phyloP scores from a whole-genome alignment of 805 yeast genomes.

The Pachysolen tannophilus region DNA sequence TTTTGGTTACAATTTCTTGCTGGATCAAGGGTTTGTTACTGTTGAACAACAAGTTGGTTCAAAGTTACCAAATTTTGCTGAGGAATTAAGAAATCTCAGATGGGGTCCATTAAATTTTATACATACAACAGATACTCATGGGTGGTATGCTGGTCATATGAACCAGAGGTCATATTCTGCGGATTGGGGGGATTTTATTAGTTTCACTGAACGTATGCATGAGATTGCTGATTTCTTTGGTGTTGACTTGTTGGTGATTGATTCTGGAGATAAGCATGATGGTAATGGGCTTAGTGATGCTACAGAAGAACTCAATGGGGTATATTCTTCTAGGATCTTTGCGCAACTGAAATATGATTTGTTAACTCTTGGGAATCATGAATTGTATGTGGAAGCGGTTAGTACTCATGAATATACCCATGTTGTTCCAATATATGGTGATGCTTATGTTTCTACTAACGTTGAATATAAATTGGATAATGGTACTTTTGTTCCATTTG shows the following conservation, averaged over 20 bases:
- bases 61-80: slow-evolving; percentile 24
- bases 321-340: slow-evolving; percentile 53
- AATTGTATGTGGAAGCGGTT: slow-evolving; percentile 62
- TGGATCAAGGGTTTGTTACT: too few relatives aligned
- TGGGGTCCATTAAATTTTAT: slow-evolving; percentile 77
- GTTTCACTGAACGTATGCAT: slow-evolving; percentile 51
- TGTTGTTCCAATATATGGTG: slow-evolving; percentile 51
- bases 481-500: slow-evolving; percentile 53
- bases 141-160: slow-evolving; percentile 89
- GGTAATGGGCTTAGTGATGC: slow-evolving; percentile 89
- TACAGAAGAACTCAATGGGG: slow-evolving; percentile 59
- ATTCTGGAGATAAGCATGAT: slow-evolving; percentile 91
- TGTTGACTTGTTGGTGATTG: slow-evolving; percentile 67
- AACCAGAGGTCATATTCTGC: slow-evolving; percentile 72
- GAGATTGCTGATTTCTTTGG: slow-evolving; percentile 32
- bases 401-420: slow-evolving; percentile 57
- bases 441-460: slow-evolving; percentile 62
- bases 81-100: slow-evolving; percentile 40
- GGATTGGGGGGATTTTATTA: slow-evolving; percentile 87
- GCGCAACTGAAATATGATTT: slow-evolving; percentile 63
- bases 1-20: too few relatives aligned
- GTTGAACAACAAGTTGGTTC: slow-evolving; percentile 25
- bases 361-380: slow-evolving; percentile 87
- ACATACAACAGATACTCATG: slow-evolving; percentile 97
- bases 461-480: slow-evolving; percentile 47